Percentiles rank a stretch among this genome's conserved stretches.
These are phyloP conservation scores for Sideroxylon spinosum DNA, from an alignment of 179 eudicot genomes.

Conservation along the genomic window DNA sequence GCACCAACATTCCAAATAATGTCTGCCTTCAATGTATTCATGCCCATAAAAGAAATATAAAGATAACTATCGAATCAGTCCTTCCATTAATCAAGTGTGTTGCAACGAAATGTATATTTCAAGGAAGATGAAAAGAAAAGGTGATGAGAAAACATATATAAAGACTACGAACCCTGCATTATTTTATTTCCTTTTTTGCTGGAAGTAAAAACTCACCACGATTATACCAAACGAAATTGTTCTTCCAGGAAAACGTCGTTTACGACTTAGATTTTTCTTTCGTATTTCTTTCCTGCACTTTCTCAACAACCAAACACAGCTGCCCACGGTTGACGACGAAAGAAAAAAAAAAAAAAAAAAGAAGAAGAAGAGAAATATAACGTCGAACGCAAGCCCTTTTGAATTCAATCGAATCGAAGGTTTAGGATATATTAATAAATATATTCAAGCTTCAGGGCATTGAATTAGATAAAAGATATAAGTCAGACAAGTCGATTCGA, in stretches of 20 bases:
- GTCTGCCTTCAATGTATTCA: background rate
- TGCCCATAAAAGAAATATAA: too few species aligned
- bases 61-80: background rate
- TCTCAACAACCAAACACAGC: conserved; percentile 5
- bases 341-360: background rate
- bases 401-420: background rate
- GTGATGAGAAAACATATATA: background rate
- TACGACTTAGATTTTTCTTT: background rate
- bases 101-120: background rate
- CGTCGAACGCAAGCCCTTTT: background rate
- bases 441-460: background rate
- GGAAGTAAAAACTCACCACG: conserved; percentile 9
- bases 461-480: background rate
- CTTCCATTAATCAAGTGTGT: background rate
- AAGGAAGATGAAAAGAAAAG: background rate
- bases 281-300: background rate
- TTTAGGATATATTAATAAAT: background rate
- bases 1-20: background rate
- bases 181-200: too few species aligned
- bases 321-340: background rate
- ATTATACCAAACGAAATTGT: background rate
- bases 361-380: background rate
- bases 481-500: background rate
- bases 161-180: background rate
- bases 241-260: background rate